Percentiles rank a stretch among this genome's conserved stretches.
phyloP scores from a whole-genome alignment of 345 rosid species.

The Eucalyptus pumila region DNA sequence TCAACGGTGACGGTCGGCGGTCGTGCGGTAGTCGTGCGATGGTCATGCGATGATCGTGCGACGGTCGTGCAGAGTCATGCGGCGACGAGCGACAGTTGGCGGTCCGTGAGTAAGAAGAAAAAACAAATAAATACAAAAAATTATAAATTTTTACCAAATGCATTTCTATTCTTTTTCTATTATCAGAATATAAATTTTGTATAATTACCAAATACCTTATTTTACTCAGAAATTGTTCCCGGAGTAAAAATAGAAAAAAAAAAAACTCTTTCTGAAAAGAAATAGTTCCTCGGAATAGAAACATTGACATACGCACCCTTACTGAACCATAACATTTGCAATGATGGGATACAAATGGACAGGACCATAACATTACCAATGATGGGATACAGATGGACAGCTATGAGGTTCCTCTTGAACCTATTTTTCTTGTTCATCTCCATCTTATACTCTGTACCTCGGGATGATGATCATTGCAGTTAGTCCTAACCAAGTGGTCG shows the following conservation, averaged over 20 bases:
- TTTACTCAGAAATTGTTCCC: too few relatives aligned
- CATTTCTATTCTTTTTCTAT: too few relatives aligned
- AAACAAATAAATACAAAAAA: too few relatives aligned
- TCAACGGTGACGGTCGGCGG: rapidly evolving
- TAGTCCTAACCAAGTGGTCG: conserved; percentile 23
- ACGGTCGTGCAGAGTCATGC: rapidly evolving
- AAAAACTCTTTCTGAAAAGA: rapidly evolving
- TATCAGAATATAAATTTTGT: too few relatives aligned
- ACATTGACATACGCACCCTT: background rate
- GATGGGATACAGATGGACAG: conserved; percentile 40
- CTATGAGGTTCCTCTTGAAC: conserved; percentile 13
- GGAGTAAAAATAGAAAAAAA: too few relatives aligned
- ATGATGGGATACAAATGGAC: conserved; percentile 46
- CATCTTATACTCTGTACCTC: conserved; percentile 23
- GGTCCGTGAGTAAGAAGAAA: rapidly evolving
- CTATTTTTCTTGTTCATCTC: conserved; percentile 25
- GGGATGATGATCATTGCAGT: conserved; percentile 25
- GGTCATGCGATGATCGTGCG: rapidly evolving
- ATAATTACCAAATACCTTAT: too few relatives aligned
- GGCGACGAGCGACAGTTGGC: rapidly evolving
- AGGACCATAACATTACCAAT: too few relatives aligned
- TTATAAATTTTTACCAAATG: too few relatives aligned
- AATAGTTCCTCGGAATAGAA: rapidly evolving
- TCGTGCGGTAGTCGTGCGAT: rapidly evolving
- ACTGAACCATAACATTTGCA: conserved; percentile 4